Percentiles rank a stretch among this genome's conserved stretches.
Evolutionary conservation across 805 yeast genomes (phyloP).

Genomic region (Candida pseudoglaebosa): DNA sequence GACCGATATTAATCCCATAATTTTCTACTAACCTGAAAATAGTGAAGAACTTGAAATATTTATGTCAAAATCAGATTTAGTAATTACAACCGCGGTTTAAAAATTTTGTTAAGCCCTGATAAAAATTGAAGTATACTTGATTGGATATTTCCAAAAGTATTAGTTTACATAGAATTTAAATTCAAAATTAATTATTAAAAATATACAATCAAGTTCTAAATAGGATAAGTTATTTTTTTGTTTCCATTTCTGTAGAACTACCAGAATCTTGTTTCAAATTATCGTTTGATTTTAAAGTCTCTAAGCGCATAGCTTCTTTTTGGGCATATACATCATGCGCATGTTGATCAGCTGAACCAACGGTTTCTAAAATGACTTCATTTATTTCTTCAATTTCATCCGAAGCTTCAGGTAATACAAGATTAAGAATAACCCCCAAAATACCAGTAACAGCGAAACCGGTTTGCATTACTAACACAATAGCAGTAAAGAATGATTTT

Average conservation of each 20-base stretch:
- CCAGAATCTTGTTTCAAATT: not conserved
- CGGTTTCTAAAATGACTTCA: slow-evolving; percentile 41
- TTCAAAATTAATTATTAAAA: too few relatives aligned
- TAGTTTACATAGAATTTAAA: too few relatives aligned
- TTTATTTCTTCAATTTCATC: slow-evolving; percentile 47
- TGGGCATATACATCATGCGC: slow-evolving; percentile 29
- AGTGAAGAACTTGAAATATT: too few relatives aligned
- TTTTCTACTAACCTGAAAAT: too few relatives aligned
- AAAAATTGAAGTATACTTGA: too few relatives aligned
- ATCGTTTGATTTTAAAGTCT: slow-evolving; percentile 4
- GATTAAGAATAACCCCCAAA: slow-evolving; percentile 56
- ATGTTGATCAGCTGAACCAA: slow-evolving; percentile 37
- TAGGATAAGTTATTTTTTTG: too few relatives aligned
- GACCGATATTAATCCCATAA: slow-evolving; percentile 14
- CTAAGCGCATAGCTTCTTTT: slow-evolving; percentile 30
- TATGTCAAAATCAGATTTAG: too few relatives aligned
- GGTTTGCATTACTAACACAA: slow-evolving; percentile 65
- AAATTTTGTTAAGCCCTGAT: too few relatives aligned
- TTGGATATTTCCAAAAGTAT: too few relatives aligned
- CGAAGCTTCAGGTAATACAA: slow-evolving; percentile 55
- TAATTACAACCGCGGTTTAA: too few relatives aligned
- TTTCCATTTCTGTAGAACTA: not conserved
- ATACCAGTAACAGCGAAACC: slow-evolving; percentile 71
- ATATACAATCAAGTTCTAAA: too few relatives aligned
- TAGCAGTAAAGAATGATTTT: slow-evolving; percentile 63